Evolutionary conservation across 495 filamentous ascomycete genomes (phyloP), one percentile per base, ranked within the genome.

Genomic region (Clohesyomyces aquaticus): DNA sequence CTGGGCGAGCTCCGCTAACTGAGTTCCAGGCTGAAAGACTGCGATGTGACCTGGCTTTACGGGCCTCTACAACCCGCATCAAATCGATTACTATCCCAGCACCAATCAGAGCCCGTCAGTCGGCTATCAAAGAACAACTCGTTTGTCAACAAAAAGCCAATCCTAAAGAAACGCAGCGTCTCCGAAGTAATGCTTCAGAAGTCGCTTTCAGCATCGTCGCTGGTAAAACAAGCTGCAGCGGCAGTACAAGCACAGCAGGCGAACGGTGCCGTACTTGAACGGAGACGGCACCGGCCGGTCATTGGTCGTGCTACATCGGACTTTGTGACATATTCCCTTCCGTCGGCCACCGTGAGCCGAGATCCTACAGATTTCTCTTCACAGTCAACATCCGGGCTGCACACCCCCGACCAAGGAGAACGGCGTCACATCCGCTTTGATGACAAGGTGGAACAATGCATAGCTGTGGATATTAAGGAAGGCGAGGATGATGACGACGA

Each of bases 1-100:
- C n/a, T n/a, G n/a, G n/a, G n/a, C n/a, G n/a, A n/a, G n/a, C n/a
- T n/a, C n/a, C n/a, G n/a, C n/a, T n/a, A n/a, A n/a, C n/a, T n/a
- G n/a, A n/a, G n/a, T n/a, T n/a, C n/a, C 72, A 97, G 93, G 93
- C 77, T 98, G 41, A 98, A 98, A 72, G 94, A 98, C 67, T 92
- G 88, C 72, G 94, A 98, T 73, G 91, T 97, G 23, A 98, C 94
- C 51, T 98, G 94, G 94, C 81, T 98, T 1, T 98, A 98, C 70
- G 94, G 94, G 0, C 94, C 94, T 26, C 77, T 98, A 29, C 93
- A 95, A 71, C 88, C 87, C 1, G 86, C 75, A 52, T 61, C 70
- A 12, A 67, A 67, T 43, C 69, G 67, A 23, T 53, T 56, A 12
- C 52, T 55, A 80, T 47, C 77, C 72, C 41, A 80, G 72, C 8